Conservation (phyloP, 176 grass and related monocot genomes). For the Aegilops sharonensis region DNA sequence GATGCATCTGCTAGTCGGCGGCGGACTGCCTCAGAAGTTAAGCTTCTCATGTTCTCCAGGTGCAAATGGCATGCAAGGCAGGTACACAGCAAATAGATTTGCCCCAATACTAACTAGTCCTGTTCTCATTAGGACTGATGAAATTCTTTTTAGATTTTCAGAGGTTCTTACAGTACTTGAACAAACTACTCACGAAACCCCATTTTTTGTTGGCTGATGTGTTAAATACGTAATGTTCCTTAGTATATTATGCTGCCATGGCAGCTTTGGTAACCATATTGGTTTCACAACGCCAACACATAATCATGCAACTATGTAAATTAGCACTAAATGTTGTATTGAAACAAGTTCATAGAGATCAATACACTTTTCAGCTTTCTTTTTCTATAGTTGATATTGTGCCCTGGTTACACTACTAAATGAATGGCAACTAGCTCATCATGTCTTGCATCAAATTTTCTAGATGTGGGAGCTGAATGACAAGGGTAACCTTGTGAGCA, state of each 20-base stretch:
- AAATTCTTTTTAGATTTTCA: background rate
- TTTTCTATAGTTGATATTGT: background rate
- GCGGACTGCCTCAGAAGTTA: conserved; percentile 34
- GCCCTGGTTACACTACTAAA: background rate
- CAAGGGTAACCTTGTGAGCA: conserved; percentile 84
- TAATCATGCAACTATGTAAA: background rate
- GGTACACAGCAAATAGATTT: conserved; percentile 39
- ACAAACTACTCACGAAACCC: background rate
- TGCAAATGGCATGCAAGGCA: conserved; percentile 75
- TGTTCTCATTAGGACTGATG: background rate
- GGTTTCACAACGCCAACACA: background rate
- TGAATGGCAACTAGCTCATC: background rate
- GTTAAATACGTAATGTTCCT: background rate
- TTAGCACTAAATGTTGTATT: background rate
- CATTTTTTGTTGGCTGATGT: background rate
- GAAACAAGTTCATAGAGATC: background rate
- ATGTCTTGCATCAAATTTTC: background rate
- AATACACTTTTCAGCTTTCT: background rate
- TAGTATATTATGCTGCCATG: background rate
- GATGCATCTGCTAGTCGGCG: conserved; percentile 58
- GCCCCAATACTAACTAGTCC: background rate
- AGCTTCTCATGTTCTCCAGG: conserved; percentile 42
- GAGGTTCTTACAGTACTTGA: background rate
- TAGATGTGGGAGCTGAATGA: conserved; percentile 82
- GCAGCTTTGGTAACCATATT: background rate